phyloP scores from a whole-genome alignment of 176 grass and related monocot species.

The Carex parvula region DNA sequence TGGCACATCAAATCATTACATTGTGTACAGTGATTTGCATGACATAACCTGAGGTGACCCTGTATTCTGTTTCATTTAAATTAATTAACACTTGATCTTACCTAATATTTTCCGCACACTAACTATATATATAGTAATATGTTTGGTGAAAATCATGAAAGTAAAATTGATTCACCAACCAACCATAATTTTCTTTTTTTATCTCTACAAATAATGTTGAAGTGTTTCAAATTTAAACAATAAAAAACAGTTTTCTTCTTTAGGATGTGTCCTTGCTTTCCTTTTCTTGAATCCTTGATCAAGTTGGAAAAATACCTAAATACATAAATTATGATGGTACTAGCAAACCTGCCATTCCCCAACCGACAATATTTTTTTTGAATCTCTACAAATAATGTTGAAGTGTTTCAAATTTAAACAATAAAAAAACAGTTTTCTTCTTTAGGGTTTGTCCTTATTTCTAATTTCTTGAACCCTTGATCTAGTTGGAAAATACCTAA shows the following conservation, averaged over 20 bases:
- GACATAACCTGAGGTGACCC: not conserved
- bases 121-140: not conserved
- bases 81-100: not conserved
- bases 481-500: not conserved
- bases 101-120: not conserved
- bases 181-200: not conserved
- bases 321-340: not conserved
- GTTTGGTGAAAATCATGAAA: not conserved
- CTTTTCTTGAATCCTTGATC: not conserved
- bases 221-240: not conserved
- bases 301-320: not conserved
- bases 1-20: not conserved
- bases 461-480: not conserved
- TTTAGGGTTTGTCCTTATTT: not conserved
- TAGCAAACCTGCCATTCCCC: not conserved
- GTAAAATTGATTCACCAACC: not conserved
- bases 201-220: not conserved
- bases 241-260: not conserved
- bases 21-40: not conserved
- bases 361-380: not conserved
- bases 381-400: not conserved
- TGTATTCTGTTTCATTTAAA: not conserved
- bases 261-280: not conserved
- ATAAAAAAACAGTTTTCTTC: not conserved
- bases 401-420: not conserved